These are phyloP conservation scores for Leishmania amazonensis DNA, from an alignment of 208 protist species.

Conservation along the genomic window DNA sequence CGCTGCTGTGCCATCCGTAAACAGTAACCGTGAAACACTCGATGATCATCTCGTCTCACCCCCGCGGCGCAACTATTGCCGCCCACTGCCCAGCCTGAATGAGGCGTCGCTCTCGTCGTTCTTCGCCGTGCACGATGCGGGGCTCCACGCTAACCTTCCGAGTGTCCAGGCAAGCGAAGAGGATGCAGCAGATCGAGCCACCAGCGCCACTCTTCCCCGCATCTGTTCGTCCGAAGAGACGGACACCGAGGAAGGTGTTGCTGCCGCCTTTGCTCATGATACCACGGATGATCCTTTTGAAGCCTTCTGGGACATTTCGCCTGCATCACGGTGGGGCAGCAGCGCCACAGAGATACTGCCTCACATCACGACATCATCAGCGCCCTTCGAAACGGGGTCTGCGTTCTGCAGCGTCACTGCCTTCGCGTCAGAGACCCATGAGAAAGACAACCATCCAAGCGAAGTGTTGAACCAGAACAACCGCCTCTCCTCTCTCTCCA, in stretches of 20 bases:
- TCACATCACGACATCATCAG: not conserved
- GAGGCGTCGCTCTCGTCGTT: conserved; percentile 2
- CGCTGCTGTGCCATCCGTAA: too few relatives aligned
- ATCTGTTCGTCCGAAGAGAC: not conserved
- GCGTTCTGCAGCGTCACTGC: not conserved
- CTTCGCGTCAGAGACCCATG: not conserved
- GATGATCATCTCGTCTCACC: not conserved
- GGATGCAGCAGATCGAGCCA: not conserved
- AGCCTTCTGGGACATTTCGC: not conserved
- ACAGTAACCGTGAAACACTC: not conserved
- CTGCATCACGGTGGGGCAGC: not conserved
- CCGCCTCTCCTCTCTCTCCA: not conserved
- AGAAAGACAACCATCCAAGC: not conserved
- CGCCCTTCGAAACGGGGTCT: not conserved
- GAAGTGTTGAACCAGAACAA: not conserved
- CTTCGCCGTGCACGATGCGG: not conserved
- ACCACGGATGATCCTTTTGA: not conserved
- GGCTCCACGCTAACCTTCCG: not conserved
- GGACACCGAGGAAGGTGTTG: not conserved
- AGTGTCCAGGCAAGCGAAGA: not conserved
- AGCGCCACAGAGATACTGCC: not conserved
- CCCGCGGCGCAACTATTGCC: not conserved
- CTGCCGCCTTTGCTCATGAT: not conserved
- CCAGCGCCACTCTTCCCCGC: not conserved
- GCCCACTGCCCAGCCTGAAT: not conserved